These are phyloP conservation scores for Pythium brassicae DNA, from an alignment of 352 stramenopile genomes.

Conservation along the genomic window DNA sequence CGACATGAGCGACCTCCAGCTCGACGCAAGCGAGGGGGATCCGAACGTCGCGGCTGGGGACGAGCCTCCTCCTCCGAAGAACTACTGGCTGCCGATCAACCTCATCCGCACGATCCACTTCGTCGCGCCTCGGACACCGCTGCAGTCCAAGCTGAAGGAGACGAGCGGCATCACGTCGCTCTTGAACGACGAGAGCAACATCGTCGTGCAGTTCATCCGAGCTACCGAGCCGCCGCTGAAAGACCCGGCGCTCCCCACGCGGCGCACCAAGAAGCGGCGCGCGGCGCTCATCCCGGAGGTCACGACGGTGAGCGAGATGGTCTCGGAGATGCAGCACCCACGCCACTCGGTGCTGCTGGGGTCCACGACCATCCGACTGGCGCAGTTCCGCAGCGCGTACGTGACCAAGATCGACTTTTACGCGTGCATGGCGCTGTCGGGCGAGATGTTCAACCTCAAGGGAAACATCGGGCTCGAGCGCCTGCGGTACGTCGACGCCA, in stretches of 20 bases:
- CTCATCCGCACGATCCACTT: slow-evolving; percentile 77
- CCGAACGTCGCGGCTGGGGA: slow-evolving; percentile 6
- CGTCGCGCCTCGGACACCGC: slow-evolving; percentile 64
- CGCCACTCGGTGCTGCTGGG: slow-evolving; percentile 54
- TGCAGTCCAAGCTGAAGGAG: slow-evolving; percentile 74
- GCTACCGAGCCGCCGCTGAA: slow-evolving; percentile 68
- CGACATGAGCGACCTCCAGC: slow-evolving; percentile 17
- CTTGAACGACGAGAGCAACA: slow-evolving; percentile 66
- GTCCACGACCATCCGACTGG: slow-evolving; percentile 72
- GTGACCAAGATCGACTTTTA: slow-evolving; percentile 86
- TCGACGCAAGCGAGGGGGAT: slow-evolving; percentile 18
- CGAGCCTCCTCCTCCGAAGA: slow-evolving; percentile 17
- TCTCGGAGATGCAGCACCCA: slow-evolving; percentile 28
- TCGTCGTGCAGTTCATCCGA: slow-evolving; percentile 72
- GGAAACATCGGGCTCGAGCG: slow-evolving; percentile 77
- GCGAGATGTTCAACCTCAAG: slow-evolving; percentile 83
- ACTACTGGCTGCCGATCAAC: slow-evolving; percentile 76
- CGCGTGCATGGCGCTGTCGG: slow-evolving; percentile 71
- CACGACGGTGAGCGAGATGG: slow-evolving; percentile 27
- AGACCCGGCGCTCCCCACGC: slow-evolving; percentile 28
- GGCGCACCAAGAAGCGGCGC: slow-evolving; percentile 30
- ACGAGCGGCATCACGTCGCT: slow-evolving; percentile 63
- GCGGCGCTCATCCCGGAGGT: slow-evolving; percentile 29
- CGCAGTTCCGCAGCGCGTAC: slow-evolving; percentile 78
- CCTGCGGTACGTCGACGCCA: slow-evolving; percentile 68